phyloP scores from a whole-genome alignment of 2,329 filamentous ascomycete genomes.

The Arthrinium phaeospermum region DNA sequence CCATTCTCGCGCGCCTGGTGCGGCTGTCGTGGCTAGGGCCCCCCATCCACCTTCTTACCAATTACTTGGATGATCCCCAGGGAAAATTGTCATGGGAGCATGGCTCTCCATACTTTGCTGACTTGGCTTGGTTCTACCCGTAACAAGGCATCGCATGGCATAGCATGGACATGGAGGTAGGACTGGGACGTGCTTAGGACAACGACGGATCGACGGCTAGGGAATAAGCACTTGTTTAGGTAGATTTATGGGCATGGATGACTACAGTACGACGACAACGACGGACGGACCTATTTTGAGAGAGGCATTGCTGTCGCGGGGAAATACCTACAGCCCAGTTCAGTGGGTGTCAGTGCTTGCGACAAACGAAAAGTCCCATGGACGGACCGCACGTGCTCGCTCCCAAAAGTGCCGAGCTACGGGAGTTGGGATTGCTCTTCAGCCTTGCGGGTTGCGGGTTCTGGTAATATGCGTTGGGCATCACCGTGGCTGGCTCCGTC shows the following conservation, averaged over 20 bases:
- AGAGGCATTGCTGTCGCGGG: not conserved
- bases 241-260: not conserved
- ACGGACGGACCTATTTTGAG: not conserved
- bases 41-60: not conserved
- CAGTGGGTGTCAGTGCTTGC: not conserved
- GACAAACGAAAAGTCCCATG: not conserved
- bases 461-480: not conserved
- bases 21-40: slow-evolving; percentile 4
- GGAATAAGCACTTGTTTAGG: slow-evolving; percentile 10
- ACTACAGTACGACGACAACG: not conserved
- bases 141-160: not conserved
- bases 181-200: no score
- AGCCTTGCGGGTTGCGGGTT: not conserved
- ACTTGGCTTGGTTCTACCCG: not conserved
- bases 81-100: not conserved
- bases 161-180: no score
- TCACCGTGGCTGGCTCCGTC: not conserved
- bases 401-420: not conserved
- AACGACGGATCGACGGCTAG: not conserved
- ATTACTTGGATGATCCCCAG: slow-evolving; percentile 6
- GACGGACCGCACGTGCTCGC: not conserved
- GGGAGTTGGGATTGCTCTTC: not conserved
- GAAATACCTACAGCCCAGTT: not conserved
- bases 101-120: not conserved
- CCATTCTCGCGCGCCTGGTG: not conserved